Percentiles rank a stretch among this genome's conserved stretches.
These are phyloP conservation scores for Pleurotus djamor DNA, from an alignment of 768 basidiomycete species.

Conservation along the genomic window DNA sequence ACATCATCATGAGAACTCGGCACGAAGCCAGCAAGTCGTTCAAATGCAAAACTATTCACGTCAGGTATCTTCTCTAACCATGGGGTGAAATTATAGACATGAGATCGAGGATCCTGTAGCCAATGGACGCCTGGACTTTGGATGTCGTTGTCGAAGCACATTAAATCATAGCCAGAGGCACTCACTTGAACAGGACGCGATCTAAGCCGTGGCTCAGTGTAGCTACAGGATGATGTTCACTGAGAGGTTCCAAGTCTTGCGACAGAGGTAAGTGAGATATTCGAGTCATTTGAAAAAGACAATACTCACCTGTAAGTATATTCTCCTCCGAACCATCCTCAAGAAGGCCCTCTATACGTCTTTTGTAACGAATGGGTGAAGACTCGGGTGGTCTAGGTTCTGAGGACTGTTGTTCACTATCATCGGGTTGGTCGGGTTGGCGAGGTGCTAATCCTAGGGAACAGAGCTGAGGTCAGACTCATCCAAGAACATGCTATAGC, in stretches of 20 bases:
- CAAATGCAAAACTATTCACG: conserved; percentile 83
- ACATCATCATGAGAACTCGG: conserved; percentile 79
- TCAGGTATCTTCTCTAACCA: conserved; percentile 72
- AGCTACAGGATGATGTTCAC: conserved; percentile 49
- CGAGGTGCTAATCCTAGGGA: conserved; percentile 6
- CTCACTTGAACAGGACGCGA: conserved; percentile 75
- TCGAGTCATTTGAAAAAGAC: background rate
- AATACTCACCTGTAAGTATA: conserved; percentile 37
- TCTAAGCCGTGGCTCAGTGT: conserved; percentile 62
- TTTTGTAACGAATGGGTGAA: conserved; percentile 16
- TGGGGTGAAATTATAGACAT: conserved; percentile 82
- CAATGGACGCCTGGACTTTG: conserved; percentile 89
- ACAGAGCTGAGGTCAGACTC: background rate
- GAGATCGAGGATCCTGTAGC: conserved; percentile 82
- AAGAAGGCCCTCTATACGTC: conserved; percentile 32
- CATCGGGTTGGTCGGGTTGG: background rate
- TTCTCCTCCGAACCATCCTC: conserved; percentile 13
- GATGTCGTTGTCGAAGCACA: conserved; percentile 3
- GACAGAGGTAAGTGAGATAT: too few relatives aligned
- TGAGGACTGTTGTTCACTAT: background rate
- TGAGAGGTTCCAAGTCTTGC: conserved; percentile 38
- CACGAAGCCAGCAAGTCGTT: conserved; percentile 69
- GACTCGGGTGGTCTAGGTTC: background rate
- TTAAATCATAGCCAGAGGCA: conserved; percentile 5
- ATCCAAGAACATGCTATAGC: background rate